These are phyloP conservation scores for Botrytis sinoallii DNA, from an alignment of 2,329 filamentous ascomycete genomes.

Conservation along the genomic window DNA sequence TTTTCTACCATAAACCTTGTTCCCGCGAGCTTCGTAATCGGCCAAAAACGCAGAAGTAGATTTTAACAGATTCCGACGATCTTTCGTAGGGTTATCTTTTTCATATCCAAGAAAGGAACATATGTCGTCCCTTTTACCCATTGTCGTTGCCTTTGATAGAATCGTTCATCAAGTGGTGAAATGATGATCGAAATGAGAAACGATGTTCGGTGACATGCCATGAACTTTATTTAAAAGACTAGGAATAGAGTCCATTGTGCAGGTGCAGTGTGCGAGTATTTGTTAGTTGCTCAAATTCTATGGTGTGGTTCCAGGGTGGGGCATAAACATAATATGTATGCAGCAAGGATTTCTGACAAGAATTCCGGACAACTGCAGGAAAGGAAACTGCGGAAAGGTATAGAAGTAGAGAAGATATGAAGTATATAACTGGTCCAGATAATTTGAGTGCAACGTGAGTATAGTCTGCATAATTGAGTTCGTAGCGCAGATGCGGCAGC, in stretches of 20 bases:
- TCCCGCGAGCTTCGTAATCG: slow-evolving; percentile 17
- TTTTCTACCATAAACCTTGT: slow-evolving; percentile 12
- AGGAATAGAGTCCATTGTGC: not conserved
- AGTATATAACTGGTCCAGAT: not conserved
- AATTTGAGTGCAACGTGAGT: not conserved
- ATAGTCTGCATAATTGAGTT: slow-evolving; percentile 9
- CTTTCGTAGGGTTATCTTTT: slow-evolving; percentile 12
- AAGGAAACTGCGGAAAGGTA: slow-evolving; percentile 7
- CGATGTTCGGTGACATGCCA: not conserved
- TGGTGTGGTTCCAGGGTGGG: slow-evolving; percentile 10
- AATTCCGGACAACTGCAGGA: slow-evolving; percentile 5
- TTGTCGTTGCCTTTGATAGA: not conserved
- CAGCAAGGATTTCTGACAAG: slow-evolving; percentile 8
- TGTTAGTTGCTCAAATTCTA: slow-evolving; percentile 9
- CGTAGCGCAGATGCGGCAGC: slow-evolving; percentile 5
- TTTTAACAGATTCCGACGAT: slow-evolving; percentile 16
- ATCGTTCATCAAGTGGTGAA: not conserved
- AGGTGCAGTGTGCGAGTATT: slow-evolving; percentile 7
- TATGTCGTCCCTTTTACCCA: slow-evolving; percentile 17
- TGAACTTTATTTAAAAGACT: slow-evolving; percentile 1
- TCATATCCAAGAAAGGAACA: slow-evolving; percentile 21
- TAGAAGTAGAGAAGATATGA: not conserved
- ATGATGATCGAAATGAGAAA: not conserved
- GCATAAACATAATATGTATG: slow-evolving; percentile 12
- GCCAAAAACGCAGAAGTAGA: slow-evolving; percentile 13